Base-by-base conservation (phyloP, 2,329 filamentous ascomycete species). In the Pseudocercospora cruenta region DNA sequence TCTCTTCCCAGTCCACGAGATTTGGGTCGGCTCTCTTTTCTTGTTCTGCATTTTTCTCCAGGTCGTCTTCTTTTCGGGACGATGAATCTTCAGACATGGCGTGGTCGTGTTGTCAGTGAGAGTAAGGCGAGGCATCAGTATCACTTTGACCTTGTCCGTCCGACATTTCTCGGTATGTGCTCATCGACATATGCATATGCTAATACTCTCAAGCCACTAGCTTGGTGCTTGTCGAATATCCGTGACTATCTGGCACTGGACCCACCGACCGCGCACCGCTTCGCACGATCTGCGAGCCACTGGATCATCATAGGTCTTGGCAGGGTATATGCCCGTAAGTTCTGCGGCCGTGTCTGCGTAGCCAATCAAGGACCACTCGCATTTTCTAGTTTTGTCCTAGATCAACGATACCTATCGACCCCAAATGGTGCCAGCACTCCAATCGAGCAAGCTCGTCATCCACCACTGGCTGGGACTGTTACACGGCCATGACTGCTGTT, bases 1-100 rank as follows among this genome's bases (percentile, higher is more conserved):
- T 5, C 43, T 64, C 63, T 67, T 89, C 85, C 85, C 87, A 90
- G 64, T 83, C 83, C 16, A 90, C 83, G 12, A 86, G 76, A 64
- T 85, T 82, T 2, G 82, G 80, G 14, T 65, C 53, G 31, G 39
- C 26, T 24, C 43, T 14, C 28, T 24, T 19, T 21, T 55, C 54
- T 19, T 60, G 22, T 1, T 45, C 43, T 45, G 43, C 16, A 45
- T 16, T 21, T 45, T 45, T 45, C 43, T 45, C 43, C 12, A 16
- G 43, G 10, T 45, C 43, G 14, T 45, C 43, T 21, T 45, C 43
- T 16, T 21, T 16, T 45, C 43, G 4, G 43, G 43, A 21, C 43
- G 43, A 45, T 45, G 43, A 45, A 16, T 16, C 43, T 16, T 16
- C 43, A n/a, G 43, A 45, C 43, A 45, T 45, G 16, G 19, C 19